Evolutionary conservation across 2,329 filamentous ascomycete species (phyloP).

Genomic region (Sclerotiophoma versabilis): DNA sequence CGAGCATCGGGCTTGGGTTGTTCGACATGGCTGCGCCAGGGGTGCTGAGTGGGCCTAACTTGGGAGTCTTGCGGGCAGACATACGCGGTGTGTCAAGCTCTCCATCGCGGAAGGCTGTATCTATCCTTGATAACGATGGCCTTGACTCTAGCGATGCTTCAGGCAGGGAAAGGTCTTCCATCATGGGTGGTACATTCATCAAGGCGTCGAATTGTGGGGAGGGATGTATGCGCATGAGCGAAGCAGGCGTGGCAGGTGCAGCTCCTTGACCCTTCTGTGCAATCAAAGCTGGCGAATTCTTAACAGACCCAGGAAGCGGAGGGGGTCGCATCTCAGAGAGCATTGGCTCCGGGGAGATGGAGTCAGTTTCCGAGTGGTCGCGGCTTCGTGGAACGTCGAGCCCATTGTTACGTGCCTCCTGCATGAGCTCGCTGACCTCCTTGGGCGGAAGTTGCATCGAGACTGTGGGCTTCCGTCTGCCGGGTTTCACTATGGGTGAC

Average conservation of each 20-base stretch:
- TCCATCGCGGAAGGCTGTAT: constrained; percentile 58
- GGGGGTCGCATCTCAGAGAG: constrained; percentile 64
- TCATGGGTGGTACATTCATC: constrained; percentile 36
- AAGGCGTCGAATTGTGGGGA: constrained; percentile 42
- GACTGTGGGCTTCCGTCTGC: constrained; percentile 55
- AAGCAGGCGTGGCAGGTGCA: constrained; percentile 76
- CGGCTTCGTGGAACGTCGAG: constrained; percentile 37
- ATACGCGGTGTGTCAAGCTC: constrained; percentile 64
- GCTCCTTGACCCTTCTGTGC: constrained; percentile 51
- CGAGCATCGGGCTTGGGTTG: constrained; percentile 60
- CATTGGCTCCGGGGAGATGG: constrained; percentile 58
- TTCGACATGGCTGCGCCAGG: constrained; percentile 44
- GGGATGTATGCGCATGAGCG: constrained; percentile 71
- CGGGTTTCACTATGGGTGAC: constrained; percentile 75
- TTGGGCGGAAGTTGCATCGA: constrained; percentile 55
- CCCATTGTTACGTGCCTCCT: constrained; percentile 45
- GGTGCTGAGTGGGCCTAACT: constrained; percentile 64
- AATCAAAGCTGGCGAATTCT: constrained; percentile 71
- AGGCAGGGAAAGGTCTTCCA: constrained; percentile 74
- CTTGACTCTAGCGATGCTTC: constrained; percentile 64
- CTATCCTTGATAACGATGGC: constrained; percentile 58
- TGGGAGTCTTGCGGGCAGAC: constrained; percentile 72
- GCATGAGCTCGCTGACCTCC: constrained; percentile 52
- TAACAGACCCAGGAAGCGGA: constrained; percentile 69
- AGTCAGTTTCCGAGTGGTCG: constrained; percentile 55